phyloP scores from a whole-genome alignment of 352 stramenopile genomes.

The Phytophthora constricta region DNA sequence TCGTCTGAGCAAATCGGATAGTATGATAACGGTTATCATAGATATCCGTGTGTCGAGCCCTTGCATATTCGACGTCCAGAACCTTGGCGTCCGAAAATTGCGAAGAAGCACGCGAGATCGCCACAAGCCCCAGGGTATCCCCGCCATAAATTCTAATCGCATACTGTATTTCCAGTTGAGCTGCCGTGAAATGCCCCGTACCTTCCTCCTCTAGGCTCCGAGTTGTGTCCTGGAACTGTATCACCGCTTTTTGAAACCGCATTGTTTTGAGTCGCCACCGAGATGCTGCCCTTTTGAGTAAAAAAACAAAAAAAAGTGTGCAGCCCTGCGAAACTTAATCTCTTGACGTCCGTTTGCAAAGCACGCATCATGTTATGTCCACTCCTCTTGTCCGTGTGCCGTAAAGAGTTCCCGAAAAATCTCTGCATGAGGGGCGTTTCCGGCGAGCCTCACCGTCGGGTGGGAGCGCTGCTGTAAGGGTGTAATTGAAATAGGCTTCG shows the following conservation, averaged over 20 bases:
- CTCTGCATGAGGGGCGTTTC: not conserved
- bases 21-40: not conserved
- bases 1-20: not conserved
- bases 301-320: slow-evolving; percentile 1
- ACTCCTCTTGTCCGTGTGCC: not conserved
- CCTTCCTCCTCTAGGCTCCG: not conserved
- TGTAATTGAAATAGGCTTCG: not conserved
- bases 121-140: not conserved
- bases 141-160: slow-evolving; percentile 3
- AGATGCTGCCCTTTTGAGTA: not conserved
- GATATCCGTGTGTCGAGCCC: not conserved
- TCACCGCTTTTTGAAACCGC: slow-evolving; percentile 7
- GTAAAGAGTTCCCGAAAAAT: slow-evolving; percentile 6
- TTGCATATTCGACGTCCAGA: slow-evolving; percentile 3
- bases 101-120: not conserved
- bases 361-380: slow-evolving; percentile 5
- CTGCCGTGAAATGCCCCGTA: not conserved
- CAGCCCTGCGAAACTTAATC: not conserved
- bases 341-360: slow-evolving; percentile 6
- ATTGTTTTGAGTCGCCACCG: not conserved
- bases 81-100: slow-evolving; percentile 1
- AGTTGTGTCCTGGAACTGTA: not conserved
- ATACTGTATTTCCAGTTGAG: slow-evolving; percentile 8
- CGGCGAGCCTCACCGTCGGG: not conserved
- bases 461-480: slow-evolving; percentile 1